Evolutionary conservation across 495 filamentous ascomycete genomes (phyloP).

Genomic region (Bacidia rubella): DNA sequence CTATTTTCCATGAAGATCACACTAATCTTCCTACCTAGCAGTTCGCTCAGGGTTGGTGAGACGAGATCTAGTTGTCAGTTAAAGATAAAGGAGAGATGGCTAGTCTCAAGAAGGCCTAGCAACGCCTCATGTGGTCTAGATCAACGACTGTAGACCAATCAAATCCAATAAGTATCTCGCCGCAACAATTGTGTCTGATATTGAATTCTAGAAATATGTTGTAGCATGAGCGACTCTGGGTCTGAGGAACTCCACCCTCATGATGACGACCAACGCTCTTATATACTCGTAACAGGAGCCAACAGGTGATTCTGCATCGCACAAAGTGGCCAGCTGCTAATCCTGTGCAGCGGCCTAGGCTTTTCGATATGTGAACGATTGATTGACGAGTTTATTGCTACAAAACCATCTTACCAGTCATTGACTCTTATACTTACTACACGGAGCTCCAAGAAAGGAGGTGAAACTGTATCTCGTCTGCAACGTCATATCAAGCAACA

Average conservation of each 20-base stretch:
- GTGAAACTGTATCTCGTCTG: conserved; percentile 29
- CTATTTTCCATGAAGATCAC: too few relatives aligned
- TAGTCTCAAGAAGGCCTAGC: too few relatives aligned
- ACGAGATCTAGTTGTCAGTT: too few relatives aligned
- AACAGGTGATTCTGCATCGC: conserved; percentile 28
- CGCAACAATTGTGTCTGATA: neutral
- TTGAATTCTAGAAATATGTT: neutral
- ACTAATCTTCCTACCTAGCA: too few relatives aligned
- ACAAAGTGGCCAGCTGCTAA: neutral
- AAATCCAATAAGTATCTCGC: too few relatives aligned
- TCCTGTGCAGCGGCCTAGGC: conserved; percentile 61
- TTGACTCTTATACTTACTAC: conserved; percentile 42
- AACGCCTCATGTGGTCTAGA: too few relatives aligned
- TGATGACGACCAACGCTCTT: conserved; percentile 15
- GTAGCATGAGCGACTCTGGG: neutral
- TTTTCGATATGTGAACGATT: conserved; percentile 75
- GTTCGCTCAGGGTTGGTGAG: too few relatives aligned
- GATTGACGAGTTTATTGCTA: conserved; percentile 75
- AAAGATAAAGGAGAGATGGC: too few relatives aligned
- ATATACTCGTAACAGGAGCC: conserved; percentile 37
- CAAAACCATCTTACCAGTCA: conserved; percentile 45
- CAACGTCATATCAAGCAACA: conserved; percentile 26
- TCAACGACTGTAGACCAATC: too few relatives aligned
- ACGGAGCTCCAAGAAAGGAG: conserved; percentile 32
- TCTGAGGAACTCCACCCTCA: conserved; percentile 9